Evolutionary conservation across 306 rosid species (phyloP).

Genomic region (Gleditsia sinensis): DNA sequence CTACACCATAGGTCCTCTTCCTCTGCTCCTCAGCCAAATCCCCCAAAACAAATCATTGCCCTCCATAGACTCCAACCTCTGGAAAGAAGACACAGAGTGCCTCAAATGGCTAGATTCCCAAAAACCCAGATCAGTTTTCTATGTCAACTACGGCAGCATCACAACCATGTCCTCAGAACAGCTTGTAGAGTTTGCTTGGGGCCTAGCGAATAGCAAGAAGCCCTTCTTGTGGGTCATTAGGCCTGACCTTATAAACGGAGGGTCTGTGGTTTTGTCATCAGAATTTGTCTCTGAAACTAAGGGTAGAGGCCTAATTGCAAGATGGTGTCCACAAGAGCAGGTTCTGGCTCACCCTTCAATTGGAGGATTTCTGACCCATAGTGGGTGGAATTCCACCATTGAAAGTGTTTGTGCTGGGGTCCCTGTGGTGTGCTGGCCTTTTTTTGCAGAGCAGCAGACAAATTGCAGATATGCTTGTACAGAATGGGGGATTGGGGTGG

Average conservation of each 20-base stretch:
- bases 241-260: neutral
- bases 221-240: constrained; percentile 2
- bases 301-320: neutral
- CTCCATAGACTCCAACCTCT: neutral
- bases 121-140: neutral
- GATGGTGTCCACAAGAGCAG: neutral
- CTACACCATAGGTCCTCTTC: neutral
- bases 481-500: neutral
- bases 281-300: neutral
- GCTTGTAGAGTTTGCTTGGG: neutral
- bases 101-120: neutral
- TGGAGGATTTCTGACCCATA: neutral
- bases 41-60: neutral
- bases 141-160: neutral
- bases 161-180: neutral
- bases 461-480: neutral
- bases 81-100: neutral
- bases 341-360: neutral
- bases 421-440: constrained; percentile 4
- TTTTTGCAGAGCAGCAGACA: neutral
- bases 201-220: neutral
- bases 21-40: neutral
- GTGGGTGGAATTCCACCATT: neutral
- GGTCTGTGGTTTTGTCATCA: too few species aligned
- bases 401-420: neutral